Conservation (phyloP, 176 grass and related monocot genomes). For the Juncus inflexus region DNA sequence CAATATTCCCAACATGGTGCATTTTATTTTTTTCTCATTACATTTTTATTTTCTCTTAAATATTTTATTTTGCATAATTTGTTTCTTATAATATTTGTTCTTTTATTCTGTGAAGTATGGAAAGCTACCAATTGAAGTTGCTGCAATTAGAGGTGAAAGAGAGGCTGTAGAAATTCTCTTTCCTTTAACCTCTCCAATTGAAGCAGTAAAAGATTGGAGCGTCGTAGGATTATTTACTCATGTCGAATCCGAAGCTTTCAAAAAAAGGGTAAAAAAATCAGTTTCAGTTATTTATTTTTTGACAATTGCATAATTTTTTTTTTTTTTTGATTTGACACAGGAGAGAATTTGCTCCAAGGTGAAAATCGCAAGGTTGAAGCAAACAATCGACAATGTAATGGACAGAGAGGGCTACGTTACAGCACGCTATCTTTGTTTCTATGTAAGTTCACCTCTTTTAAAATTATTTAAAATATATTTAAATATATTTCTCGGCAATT, state of each 20-base stretch:
- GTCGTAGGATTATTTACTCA: slow-evolving; percentile 2
- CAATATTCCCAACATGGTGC: background rate
- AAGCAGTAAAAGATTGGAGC: slow-evolving; percentile 7
- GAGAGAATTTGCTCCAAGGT: no score
- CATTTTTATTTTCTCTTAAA: background rate
- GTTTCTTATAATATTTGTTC: background rate
- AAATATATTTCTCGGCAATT: no score
- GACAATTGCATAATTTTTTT: no score
- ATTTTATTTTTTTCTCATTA: slow-evolving; percentile 16
- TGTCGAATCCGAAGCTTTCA: background rate
- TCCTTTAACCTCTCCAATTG: slow-evolving; percentile 24
- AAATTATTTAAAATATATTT: no score
- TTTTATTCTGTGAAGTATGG: slow-evolving; percentile 26
- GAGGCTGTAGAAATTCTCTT: slow-evolving; percentile 42
- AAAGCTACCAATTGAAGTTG: slow-evolving; percentile 48
- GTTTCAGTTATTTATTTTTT: no score
- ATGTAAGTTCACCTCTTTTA: no score
- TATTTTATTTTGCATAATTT: background rate
- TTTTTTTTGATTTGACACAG: no score
- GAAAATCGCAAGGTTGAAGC: no score
- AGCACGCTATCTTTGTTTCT: no score
- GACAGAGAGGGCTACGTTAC: no score
- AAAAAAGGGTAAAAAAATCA: background rate
- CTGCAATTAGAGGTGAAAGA: slow-evolving; percentile 35
- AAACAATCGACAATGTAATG: no score